Base-by-base conservation (phyloP, 805 yeast species). In the Myxozyma vanderwaltii region DNA sequence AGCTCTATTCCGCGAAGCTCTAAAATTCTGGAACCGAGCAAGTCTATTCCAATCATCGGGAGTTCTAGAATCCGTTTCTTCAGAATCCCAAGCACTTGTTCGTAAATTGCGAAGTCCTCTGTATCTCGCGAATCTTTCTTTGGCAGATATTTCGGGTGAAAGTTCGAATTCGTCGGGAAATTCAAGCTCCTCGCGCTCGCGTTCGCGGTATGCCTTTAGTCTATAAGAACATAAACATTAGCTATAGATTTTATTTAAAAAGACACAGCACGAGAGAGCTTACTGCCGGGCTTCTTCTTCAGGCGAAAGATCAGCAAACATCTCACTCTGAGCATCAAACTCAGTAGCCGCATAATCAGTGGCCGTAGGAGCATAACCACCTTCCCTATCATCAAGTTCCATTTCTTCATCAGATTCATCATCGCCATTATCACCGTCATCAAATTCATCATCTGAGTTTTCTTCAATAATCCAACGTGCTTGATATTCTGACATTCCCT, bases 111-210 rank as follows among this genome's bases (percentile, higher is more conserved):
- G 89, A 64, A 91, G 81, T 60, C 98, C 98, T 73, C 97, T 82
- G 74, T 90, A 92, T 62, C 91, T 82, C 31, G 79, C 74, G 58
- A 94, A 78, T 64, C 89, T 81, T 63, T 91, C 90, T 67, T 81
- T 81, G 8, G 89, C 98, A 4, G 87, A 80, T 64, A 82, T 91
- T 4, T 74, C 71, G 31, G 97, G 97, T 47, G 79, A 81, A 44
- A 94, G 76, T 72, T 94, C 98, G 56, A 92, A 75, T 75, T 94
- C 99, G 74, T 94, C 99, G 0, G 98, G 98, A 78, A 91, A 94
- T 68, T 91, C 96, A 71, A 90, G 97, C 17, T 64, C 68, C 23
- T 54, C 57, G 4, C 55, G 54, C 56, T 91, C 97, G 60, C 82
- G 81, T 65, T 85, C 96, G 67, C 94, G 82, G 75, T 79, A 91